Evolutionary conservation across 306 rosid species (phyloP), one percentile per base, ranked within the genome.

Genomic region (Benincasa hispida): DNA sequence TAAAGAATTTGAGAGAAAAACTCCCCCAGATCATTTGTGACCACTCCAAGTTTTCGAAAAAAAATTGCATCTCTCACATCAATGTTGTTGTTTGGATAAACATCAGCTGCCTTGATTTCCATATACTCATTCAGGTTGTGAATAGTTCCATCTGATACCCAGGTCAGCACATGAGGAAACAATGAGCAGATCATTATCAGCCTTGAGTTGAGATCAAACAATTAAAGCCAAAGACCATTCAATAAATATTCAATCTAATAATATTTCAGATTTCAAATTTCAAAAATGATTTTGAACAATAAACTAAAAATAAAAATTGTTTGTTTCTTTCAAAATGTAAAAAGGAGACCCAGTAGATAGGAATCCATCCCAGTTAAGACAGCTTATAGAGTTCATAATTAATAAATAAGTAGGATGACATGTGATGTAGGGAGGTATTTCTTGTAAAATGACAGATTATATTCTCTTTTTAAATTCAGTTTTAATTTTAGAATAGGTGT

Each of bases 71-170:
- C 79, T 37, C 75, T 65, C 97, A 45, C 58, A 47, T 70, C 58
- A 15, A 70, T 47, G 54, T 25, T 42, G 12, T 25, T 70, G 18
- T 70, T 47, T 18, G 58, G 7, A 47, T 15, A 32, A 6, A 79
- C 78, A 58, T 90, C 87, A 25, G 82, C 76, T 41, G 35, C 56
- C 65, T 75, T 79, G 69, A 93, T 75, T 76, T 76, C 85, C 1
- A 83, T 81, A 88, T 87, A 93, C 55, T 84, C 97, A 37, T 88
- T 73, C 81, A 93, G 81, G 82, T 91, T 93, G 82, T 93, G 92
- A 61, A 81, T 82, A 24, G 89, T 76, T 81, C 98, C 96, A 86
- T 93, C 97, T 91, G 93, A 86, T 61, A 61, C 21, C 83, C 42
- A 70, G 35, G 73, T 45, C 21, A 81, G 76, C 73, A 65, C 72